Percentiles rank a stretch among this genome's conserved stretches.
phyloP scores from a whole-genome alignment of 1,284 basidiomycete genomes.

The Malassezia obtusa region DNA sequence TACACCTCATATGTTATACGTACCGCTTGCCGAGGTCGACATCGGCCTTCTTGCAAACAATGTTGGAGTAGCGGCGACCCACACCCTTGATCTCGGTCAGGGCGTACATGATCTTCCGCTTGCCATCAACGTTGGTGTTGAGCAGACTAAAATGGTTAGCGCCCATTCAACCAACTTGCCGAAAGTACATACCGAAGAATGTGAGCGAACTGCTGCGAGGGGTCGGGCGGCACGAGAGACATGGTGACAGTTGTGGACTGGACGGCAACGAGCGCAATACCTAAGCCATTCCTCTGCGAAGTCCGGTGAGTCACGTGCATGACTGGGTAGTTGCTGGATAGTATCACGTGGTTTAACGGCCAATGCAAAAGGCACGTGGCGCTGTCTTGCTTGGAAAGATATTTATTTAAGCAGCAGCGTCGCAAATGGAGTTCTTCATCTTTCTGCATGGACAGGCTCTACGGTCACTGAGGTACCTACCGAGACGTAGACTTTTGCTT shows the following conservation, averaged over 20 bases:
- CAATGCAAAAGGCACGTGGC: neutral
- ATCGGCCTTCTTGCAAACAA: conserved; percentile 99
- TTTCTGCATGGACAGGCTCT: conserved; percentile 34
- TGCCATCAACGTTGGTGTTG: conserved; percentile 99
- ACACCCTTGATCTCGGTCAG: conserved; percentile 89
- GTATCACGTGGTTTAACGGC: conserved; percentile 14
- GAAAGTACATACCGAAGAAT: conserved; percentile 36
- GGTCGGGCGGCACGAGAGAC: conserved; percentile 46
- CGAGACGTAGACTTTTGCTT: conserved; percentile 44
- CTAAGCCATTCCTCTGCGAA: neutral
- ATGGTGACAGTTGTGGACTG: conserved; percentile 20
- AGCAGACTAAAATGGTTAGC: conserved; percentile 60
- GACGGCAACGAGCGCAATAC: neutral
- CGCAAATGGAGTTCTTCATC: neutral
- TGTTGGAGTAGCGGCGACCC: conserved; percentile 93
- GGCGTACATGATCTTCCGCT: conserved; percentile 68
- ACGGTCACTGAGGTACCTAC: conserved; percentile 43
- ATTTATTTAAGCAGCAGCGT: conserved; percentile 3
- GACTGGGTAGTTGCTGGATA: neutral
- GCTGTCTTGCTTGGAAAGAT: neutral
- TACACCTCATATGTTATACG: conserved; percentile 44
- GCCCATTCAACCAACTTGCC: neutral
- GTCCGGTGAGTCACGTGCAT: conserved; percentile 3
- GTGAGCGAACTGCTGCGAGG: conserved; percentile 48
- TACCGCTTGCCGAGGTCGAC: conserved; percentile 97